phyloP scores from a whole-genome alignment of 257 asterid genomes.

The Orobanche coerulescens region DNA sequence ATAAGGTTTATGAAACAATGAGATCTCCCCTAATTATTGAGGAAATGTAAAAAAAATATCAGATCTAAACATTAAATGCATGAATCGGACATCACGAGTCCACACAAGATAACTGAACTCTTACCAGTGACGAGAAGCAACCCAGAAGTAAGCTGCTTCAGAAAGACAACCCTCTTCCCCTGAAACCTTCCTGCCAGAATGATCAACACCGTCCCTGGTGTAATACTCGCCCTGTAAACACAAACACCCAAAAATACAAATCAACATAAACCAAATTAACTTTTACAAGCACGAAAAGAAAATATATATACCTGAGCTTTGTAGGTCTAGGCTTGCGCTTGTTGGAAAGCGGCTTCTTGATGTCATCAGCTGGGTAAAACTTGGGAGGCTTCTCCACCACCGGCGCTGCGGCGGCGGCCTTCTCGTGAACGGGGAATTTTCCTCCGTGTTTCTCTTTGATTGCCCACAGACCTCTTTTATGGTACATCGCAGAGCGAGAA shows the following conservation, averaged over 20 bases:
- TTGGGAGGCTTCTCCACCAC: slow-evolving; percentile 34
- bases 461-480: slow-evolving; percentile 44
- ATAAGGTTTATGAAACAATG: no score
- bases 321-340: slow-evolving; percentile 44
- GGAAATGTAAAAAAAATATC: no score
- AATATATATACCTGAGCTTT: slow-evolving; percentile 31
- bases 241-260: background rate
- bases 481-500: slow-evolving; percentile 41
- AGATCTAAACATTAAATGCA: no score
- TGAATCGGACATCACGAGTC: no score
- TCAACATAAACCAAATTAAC: background rate
- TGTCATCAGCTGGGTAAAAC: slow-evolving; percentile 49
- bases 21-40: no score
- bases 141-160: slow-evolving; percentile 56
- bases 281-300: background rate
- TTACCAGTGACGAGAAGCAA: slow-evolving; percentile 53
- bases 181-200: slow-evolving; percentile 43
- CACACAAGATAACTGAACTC: no score
- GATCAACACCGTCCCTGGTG: slow-evolving; percentile 42
- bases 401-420: slow-evolving; percentile 21
- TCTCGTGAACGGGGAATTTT: slow-evolving; percentile 34
- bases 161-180: slow-evolving; percentile 47
- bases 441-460: slow-evolving; percentile 49
- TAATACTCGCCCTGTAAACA: slow-evolving; percentile 33
- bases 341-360: slow-evolving; percentile 48